Evolutionary conservation across 2,329 filamentous ascomycete genomes (phyloP).

Genomic region (Neoscytalidium dimidiatum): DNA sequence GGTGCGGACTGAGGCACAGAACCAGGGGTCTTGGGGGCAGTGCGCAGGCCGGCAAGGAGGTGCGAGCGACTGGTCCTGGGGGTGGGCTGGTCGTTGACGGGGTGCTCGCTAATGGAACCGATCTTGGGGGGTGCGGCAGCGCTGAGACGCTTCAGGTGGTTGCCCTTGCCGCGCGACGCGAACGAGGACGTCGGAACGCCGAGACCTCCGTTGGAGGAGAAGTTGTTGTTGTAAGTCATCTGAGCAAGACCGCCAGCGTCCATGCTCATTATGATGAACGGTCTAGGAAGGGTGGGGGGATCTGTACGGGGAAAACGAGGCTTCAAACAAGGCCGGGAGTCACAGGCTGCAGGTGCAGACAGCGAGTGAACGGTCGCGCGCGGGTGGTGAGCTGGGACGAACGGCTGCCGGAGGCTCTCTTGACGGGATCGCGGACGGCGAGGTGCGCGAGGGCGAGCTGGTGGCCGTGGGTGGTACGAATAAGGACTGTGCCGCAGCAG

Average conservation of each 20-base stretch:
- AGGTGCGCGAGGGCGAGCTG: background rate
- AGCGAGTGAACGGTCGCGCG: conserved; percentile 19
- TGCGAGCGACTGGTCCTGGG: conserved; percentile 94
- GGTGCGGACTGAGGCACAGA: conserved; percentile 65
- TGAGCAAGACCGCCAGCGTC: conserved; percentile 99
- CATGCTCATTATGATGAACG: conserved; percentile 57
- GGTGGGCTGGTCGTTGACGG: conserved; percentile 65
- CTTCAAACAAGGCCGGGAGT: conserved; percentile 28
- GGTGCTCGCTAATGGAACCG: conserved; percentile 61
- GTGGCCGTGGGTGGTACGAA: conserved; percentile 5
- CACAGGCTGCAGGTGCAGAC: conserved; percentile 21
- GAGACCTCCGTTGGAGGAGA: conserved; percentile 64
- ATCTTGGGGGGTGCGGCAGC: conserved; percentile 74
- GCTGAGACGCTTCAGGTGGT: conserved; percentile 84
- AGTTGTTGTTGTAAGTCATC: conserved; percentile 82
- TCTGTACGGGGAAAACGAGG: conserved; percentile 31
- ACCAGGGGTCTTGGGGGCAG: conserved; percentile 83
- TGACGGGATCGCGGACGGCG: background rate
- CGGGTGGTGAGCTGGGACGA: background rate
- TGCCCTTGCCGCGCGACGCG: conserved; percentile 80
- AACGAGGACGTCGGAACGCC: conserved; percentile 78
- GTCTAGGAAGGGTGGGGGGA: conserved; percentile 31
- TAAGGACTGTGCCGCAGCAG: conserved; percentile 1
- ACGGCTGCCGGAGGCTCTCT: conserved; percentile 20
- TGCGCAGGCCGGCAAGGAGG: conserved; percentile 87